Evolutionary conservation across 495 filamentous ascomycete species (phyloP).

Genomic region (Aspergillus indologenus): DNA sequence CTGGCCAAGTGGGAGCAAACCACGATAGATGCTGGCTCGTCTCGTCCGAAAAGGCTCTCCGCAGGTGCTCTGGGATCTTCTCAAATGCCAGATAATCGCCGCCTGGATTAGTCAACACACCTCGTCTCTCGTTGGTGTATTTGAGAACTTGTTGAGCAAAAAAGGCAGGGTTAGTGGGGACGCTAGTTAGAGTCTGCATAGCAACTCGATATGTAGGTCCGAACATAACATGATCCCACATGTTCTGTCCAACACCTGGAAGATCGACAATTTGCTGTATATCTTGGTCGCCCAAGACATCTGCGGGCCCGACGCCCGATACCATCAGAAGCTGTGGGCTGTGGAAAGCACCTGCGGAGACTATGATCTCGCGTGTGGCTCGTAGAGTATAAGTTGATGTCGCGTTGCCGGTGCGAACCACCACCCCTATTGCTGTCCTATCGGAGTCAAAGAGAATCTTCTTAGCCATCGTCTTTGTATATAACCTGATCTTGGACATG

Average conservation of each 20-base stretch:
- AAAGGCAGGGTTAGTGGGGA: conserved; percentile 19
- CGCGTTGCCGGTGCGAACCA: conserved; percentile 11
- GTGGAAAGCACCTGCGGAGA: conserved; percentile 52
- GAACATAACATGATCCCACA: conserved; percentile 45
- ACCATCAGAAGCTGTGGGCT: conserved; percentile 52
- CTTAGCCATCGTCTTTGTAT: conserved; percentile 37
- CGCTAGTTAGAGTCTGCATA: conserved; percentile 30
- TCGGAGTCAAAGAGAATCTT: conserved; percentile 37
- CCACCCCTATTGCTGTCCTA: conserved; percentile 19
- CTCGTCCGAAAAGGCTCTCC: conserved; percentile 19
- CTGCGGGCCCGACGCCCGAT: conserved; percentile 44
- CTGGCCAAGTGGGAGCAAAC: conserved; percentile 57
- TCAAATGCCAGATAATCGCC: conserved; percentile 49
- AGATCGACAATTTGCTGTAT: conserved; percentile 42
- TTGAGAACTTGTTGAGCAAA: conserved; percentile 8
- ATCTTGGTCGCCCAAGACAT: conserved; percentile 25
- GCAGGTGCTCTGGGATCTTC: conserved; percentile 32
- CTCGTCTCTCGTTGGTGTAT: conserved; percentile 21
- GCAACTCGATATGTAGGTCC: conserved; percentile 37
- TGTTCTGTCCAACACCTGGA: conserved; percentile 52
- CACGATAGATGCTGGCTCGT: conserved; percentile 30
- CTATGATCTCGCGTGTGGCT: conserved; percentile 51
- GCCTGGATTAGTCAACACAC: conserved; percentile 42
- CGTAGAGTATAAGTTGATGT: conserved; percentile 27
- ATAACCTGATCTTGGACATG: conserved; percentile 23